Conservation (phyloP, 768 basidiomycete species). For the Calocybe gangraenosa region DNA sequence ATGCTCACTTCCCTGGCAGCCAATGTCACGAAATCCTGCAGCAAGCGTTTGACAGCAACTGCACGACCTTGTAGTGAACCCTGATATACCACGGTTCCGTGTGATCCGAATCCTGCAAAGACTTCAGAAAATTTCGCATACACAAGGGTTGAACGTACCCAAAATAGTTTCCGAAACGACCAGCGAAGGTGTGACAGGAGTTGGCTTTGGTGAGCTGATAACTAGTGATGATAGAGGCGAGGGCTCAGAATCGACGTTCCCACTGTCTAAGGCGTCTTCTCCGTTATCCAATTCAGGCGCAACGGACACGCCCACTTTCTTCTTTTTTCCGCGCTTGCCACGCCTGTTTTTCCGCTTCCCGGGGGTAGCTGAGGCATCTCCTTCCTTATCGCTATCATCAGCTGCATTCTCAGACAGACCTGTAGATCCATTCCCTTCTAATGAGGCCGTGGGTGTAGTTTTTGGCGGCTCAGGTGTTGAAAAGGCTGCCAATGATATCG, state of each 20-base stretch:
- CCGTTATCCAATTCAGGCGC: slow-evolving; percentile 36
- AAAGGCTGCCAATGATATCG: not conserved
- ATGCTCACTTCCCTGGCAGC: slow-evolving; percentile 92
- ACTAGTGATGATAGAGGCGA: slow-evolving; percentile 18
- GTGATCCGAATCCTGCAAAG: slow-evolving; percentile 81
- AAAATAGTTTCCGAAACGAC: slow-evolving; percentile 71
- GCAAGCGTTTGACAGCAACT: slow-evolving; percentile 95
- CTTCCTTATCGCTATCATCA: slow-evolving; percentile 61
- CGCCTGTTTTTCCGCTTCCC: slow-evolving; percentile 44
- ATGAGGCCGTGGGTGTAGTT: not conserved
- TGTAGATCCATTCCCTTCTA: slow-evolving; percentile 6
- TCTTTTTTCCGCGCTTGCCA: slow-evolving; percentile 54
- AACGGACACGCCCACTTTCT: slow-evolving; percentile 33
- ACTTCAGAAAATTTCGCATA: slow-evolving; percentile 4
- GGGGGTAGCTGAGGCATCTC: slow-evolving; percentile 32
- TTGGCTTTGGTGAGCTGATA: slow-evolving; percentile 22
- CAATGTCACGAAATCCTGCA: slow-evolving; percentile 93
- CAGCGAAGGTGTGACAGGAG: slow-evolving; percentile 43
- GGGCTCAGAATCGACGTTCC: slow-evolving; percentile 12
- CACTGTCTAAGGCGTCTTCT: slow-evolving; percentile 24
- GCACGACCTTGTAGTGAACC: slow-evolving; percentile 96
- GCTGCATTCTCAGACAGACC: slow-evolving; percentile 26
- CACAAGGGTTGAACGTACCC: slow-evolving; percentile 39
- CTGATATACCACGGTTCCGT: slow-evolving; percentile 93
- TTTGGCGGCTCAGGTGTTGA: not conserved